Conservation (phyloP, 805 yeast genomes). For the Sugiyamaella boreocaroliniensis region DNA sequence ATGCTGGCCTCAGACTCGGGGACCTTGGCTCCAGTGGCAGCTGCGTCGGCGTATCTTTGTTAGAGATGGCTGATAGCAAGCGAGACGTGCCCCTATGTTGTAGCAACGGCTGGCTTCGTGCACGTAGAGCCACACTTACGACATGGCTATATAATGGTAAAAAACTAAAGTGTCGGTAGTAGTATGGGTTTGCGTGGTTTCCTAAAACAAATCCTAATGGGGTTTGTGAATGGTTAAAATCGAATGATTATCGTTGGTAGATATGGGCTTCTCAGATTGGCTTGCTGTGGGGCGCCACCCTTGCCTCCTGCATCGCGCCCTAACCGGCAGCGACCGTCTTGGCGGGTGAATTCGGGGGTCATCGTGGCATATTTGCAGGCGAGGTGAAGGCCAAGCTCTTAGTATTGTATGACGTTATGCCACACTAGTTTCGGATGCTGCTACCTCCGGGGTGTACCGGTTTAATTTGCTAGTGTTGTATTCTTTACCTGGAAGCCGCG, state of each 20-base stretch:
- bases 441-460: no score
- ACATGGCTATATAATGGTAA: not conserved
- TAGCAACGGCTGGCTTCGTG: not conserved
- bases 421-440: no score
- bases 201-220: not conserved
- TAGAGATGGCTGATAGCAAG: not conserved
- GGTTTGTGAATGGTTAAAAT: not conserved
- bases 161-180: not conserved
- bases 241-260: not conserved
- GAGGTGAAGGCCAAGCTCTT: no score
- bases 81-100: not conserved
- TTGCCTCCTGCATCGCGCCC: not conserved
- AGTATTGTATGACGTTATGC: no score
- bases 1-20: slow-evolving; percentile 1
- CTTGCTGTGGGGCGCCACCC: not conserved
- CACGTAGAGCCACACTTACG: not conserved
- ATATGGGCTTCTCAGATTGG: not conserved
- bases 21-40: slow-evolving; percentile 3
- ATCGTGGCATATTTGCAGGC: no score
- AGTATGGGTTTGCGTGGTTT: not conserved
- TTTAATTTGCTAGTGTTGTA: no score
- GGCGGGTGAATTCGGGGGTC: not conserved
- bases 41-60: slow-evolving; percentile 11
- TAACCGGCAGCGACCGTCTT: not conserved
- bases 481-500: no score